Base-by-base conservation (phyloP, 179 eudicot species). In the Beta macrorhiza region DNA sequence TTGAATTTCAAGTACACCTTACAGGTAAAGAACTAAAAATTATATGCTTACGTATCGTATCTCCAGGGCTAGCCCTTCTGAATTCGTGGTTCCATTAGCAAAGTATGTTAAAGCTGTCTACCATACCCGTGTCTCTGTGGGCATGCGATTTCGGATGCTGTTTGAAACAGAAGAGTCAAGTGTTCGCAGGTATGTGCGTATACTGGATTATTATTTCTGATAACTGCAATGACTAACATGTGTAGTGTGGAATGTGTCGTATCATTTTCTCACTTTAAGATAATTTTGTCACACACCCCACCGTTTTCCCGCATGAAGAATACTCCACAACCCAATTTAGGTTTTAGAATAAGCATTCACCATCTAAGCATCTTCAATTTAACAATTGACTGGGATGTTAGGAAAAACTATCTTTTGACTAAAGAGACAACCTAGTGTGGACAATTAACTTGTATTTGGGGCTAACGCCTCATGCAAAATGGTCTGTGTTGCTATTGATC, bases 131-230 rank as follows among this genome's bases (percentile, higher is more conserved):
- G 89, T 91, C 10, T 89, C 95, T 80, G 91, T 90, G 68, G 95
- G 95, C 62, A 91, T 91, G 95, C 93, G 95, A 72, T 91, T 91
- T 84, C 83, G 95, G 76, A 91, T 91, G 95, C 83, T 91, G 81
- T 91, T 91, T 79, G 95, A 91, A 77, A 89, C 92, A 19, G 94
- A 91, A 77, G 94, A 91, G 76, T 91, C 94, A 59, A 88, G 93
- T 87, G 92, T 91, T 61, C 88, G 93, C 20, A 86, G 92, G 94
- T 91, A 86, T 58, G 86, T 70, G 59, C 57, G 12, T 11, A 37
- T 19, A 47, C 49, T 57, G 22, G 69, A 22, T 57, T 20, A 20
- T 61, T 74, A 22, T 74, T 47, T 55, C 55, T 45, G 8, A 15
- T 37, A 45, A 75, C 49, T 67, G 75, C 37, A 49, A 55, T 69